phyloP scores from a whole-genome alignment of 164 flowering plant genomes.

The Malania oleifera region DNA sequence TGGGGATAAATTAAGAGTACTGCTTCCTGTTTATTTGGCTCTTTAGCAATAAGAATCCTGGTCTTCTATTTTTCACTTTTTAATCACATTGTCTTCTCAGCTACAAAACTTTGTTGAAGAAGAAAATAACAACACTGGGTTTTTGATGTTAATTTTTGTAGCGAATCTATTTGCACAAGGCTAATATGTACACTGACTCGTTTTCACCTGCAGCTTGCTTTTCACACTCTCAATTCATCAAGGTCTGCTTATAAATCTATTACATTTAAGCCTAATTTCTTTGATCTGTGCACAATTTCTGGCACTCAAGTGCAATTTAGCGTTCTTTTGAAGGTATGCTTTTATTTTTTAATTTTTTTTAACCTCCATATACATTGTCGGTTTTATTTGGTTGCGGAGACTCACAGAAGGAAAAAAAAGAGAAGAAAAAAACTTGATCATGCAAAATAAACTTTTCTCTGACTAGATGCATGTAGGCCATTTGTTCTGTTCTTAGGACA shows the following conservation, averaged over 20 bases:
- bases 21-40: too few species aligned
- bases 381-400: too few species aligned
- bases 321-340: conserved; percentile 79
- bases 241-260: conserved; percentile 77
- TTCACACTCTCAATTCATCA: conserved; percentile 78
- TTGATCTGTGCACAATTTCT: conserved; percentile 54
- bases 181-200: too few species aligned
- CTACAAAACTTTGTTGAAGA: neutral
- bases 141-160: neutral
- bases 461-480: conserved; percentile 45
- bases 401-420: too few species aligned
- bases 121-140: too few species aligned
- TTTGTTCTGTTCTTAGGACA: conserved; percentile 89
- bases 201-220: conserved; percentile 49
- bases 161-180: too few species aligned
- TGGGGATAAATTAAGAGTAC: too few species aligned
- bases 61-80: too few species aligned
- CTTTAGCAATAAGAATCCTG: too few species aligned
- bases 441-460: neutral
- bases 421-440: too few species aligned
- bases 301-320: conserved; percentile 67
- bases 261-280: conserved; percentile 65
- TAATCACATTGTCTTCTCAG: too few species aligned
- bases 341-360: neutral
- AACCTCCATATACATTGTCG: too few species aligned